Base-by-base conservation (phyloP, 129 eudicot genomes). In the Centrapalus pauciflorus region DNA sequence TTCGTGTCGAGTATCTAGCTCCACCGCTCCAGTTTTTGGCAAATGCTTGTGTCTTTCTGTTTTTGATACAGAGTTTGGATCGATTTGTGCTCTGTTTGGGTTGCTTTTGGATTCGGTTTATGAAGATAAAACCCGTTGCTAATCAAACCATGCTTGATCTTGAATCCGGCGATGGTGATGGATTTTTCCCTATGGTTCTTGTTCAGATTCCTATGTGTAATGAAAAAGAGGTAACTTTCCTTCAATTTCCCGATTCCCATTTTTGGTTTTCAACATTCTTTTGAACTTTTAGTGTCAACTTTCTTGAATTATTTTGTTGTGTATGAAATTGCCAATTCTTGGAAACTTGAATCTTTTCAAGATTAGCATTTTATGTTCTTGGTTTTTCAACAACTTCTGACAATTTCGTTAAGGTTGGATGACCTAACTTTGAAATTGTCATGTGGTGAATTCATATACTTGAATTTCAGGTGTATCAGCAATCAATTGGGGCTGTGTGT, bases 121-220 rank as follows among this genome's bases (percentile, higher is more conserved):
- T 62, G 71, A 73, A 63, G 28, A 73, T 73, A 3, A 73, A 63
- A 51, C 77, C 64, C 2, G 52, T 73, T 5, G 33, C 71, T 0
- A 73, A 63, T 37, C 71, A 63, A 63, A 41, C 41, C 8, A 10
- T 25, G 0, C 1, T 26, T 4, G 77, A 73, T 52, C 64, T 63
- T 33, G 77, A 73, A 63, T 8, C 43, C 19, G 77, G 71, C 4
- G 51, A 29, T 13, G 61, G 38, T 72, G 70, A 55, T 61, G 70
- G 46, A 40, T 63, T 73, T 30, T 73, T 63, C 40, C 77, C 77
- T 0, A 73, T 73, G 77, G 77, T 73, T 66, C 79, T 75, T 58
- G 72, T 88, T 50, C 96, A 88, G 68, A 85, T 88, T 68, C 92
- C 96, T n/a, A 88, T 82, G 96, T 88, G 92, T 62, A 58, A 66